Evolutionary conservation across 2,329 filamentous ascomycete genomes (phyloP).

Genomic region (Penicillium digitatum): DNA sequence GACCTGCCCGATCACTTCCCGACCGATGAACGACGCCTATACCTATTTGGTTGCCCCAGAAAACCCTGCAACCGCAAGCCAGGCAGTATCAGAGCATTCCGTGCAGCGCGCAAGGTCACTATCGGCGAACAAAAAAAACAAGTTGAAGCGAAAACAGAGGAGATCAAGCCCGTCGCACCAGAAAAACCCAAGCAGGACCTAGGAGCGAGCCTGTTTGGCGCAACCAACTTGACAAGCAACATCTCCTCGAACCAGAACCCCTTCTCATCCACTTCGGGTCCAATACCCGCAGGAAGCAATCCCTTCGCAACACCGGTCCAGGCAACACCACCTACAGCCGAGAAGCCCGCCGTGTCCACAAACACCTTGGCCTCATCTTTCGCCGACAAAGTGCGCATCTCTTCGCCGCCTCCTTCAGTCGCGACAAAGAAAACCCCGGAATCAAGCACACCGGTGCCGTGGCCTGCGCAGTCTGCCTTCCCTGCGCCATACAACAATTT

Average conservation of each 20-base stretch:
- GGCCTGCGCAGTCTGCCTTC: conserved; percentile 65
- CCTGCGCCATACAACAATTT: conserved; percentile 70
- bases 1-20: conserved; percentile 84
- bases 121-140: conserved; percentile 28
- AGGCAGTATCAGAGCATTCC: conserved; percentile 72
- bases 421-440: conserved; percentile 30
- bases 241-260: conserved; percentile 49
- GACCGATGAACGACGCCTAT: conserved; percentile 79
- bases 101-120: conserved; percentile 57
- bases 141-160: conserved; percentile 22
- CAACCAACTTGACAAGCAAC: conserved; percentile 37
- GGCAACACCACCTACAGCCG: conserved; percentile 31
- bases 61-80: conserved; percentile 76
- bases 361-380: conserved; percentile 72
- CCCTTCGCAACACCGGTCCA: conserved; percentile 56
- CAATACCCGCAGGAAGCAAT: conserved; percentile 45
- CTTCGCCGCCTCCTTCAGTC: conserved; percentile 29
- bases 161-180: conserved; percentile 12
- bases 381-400: conserved; percentile 61
- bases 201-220: conserved; percentile 61
- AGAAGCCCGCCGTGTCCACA: conserved; percentile 36
- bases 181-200: conserved; percentile 38
- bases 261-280: conserved; percentile 46
- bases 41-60: conserved; percentile 76
- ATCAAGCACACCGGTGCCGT: conserved; percentile 63